Evolutionary conservation across 176 grass and related monocot species (phyloP).

Genomic region (Bolboschoenus planiculmis): DNA sequence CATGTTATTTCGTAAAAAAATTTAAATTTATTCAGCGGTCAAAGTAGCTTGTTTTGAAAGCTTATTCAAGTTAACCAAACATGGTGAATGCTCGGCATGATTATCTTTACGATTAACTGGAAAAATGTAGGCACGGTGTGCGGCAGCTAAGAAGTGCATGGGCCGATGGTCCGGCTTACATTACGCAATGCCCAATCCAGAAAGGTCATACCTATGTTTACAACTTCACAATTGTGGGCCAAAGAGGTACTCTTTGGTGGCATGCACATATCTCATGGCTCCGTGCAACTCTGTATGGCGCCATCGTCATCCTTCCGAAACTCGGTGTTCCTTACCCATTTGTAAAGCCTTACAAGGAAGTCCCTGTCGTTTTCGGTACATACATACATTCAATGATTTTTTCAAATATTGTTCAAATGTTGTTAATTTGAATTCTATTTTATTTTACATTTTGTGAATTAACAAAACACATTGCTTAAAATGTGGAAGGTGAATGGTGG

Average conservation of each 20-base stretch:
- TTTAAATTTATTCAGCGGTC: background rate
- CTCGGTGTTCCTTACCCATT: conserved; percentile 54
- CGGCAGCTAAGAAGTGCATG: conserved; percentile 67
- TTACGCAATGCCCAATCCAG: conserved; percentile 79
- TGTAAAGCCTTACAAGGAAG: conserved; percentile 50
- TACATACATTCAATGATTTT: background rate
- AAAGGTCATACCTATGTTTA: conserved; percentile 63
- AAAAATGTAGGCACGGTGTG: conserved; percentile 49
- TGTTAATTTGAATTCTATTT: background rate
- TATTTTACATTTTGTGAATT: background rate
- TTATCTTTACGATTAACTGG: background rate
- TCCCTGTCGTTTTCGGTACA: conserved; percentile 54
- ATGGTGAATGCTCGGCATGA: background rate
- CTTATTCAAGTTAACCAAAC: background rate
- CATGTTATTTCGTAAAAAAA: background rate
- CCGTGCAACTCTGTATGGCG: conserved; percentile 52
- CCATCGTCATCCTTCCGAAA: conserved; percentile 74
- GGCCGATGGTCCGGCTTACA: conserved; percentile 80
- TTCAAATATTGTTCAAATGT: background rate
- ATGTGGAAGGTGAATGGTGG: conserved; percentile 73
- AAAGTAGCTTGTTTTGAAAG: background rate
- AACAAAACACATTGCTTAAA: background rate
- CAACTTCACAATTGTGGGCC: conserved; percentile 73
- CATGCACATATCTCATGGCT: conserved; percentile 87
- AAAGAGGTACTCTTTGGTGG: conserved; percentile 87